Evolutionary conservation across 805 yeast genomes (phyloP), one percentile per base, ranked within the genome.

Genomic region (Candida gorgasii): DNA sequence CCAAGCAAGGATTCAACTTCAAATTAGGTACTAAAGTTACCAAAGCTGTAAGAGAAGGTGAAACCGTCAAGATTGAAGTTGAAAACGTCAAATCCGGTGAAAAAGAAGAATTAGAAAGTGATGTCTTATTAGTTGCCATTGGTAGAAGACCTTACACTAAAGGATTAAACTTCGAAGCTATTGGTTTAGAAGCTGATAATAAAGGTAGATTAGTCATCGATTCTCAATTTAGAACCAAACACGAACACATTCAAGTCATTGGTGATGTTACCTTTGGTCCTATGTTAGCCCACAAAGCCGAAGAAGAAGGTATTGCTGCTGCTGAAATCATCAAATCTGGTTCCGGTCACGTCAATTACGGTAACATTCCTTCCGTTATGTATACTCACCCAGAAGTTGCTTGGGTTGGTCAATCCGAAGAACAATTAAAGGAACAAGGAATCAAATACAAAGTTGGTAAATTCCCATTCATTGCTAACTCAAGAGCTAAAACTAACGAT

Each of bases 271-370:
- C 99, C 31, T 93, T 88, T 59, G 99, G 99, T 57, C 92, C 96
- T 58, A 93, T 93, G 99, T 80, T 93, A 72, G 99, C 99, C 52
- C 99, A 93, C 80, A 93, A 93, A 79, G 99, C 99, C 50, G 99
- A 93, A 78, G 99, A 93, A 69, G 99, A 93, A 78, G 99, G 97
- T 72, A 84, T 93, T 55, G 99, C 99, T 45, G 98, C 96, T 53
- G 98, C 79, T 52, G 99, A 93, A 75, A 87, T 81, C 76, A 80
- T 93, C 67, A 89, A 89, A 76, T 70, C 70, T 54, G 99, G 98
- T 53, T 86, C 86, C 63, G 99, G 99, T 47, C 99, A 93, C 67
- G 98, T 93, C 55, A 93, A 93, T 82, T 93, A 93, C 73, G 95
- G 84, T 57, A 95, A 87, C 75, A 93, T 93, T 57, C 99, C 99